phyloP scores from a whole-genome alignment of 1,284 basidiomycete species.

The Pterulicium gracile region DNA sequence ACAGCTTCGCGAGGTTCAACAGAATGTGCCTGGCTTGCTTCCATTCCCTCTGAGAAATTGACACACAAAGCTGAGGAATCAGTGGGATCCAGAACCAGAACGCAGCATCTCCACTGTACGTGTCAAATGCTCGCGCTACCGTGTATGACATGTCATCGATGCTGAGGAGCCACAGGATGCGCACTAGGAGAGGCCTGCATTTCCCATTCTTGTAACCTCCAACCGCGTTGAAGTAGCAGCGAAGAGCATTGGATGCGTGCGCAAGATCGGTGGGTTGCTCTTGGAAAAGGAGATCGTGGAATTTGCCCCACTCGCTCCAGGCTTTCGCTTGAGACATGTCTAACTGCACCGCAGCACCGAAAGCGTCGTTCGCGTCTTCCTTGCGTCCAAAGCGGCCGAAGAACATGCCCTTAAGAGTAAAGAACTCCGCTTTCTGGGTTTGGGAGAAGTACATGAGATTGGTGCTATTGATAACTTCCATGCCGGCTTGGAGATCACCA shows the following conservation, averaged over 20 bases:
- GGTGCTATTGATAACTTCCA: slow-evolving; percentile 99
- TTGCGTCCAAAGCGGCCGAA: slow-evolving; percentile 80
- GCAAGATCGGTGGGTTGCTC: slow-evolving; percentile 66
- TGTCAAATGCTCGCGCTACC: slow-evolving; percentile 88
- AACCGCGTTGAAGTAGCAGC: slow-evolving; percentile 96
- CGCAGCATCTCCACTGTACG: slow-evolving; percentile 93
- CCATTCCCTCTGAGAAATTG: slow-evolving; percentile 85
- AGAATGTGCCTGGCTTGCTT: slow-evolving; percentile 89
- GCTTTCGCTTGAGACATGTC: slow-evolving; percentile 94
- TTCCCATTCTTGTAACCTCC: slow-evolving; percentile 94
- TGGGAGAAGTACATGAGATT: slow-evolving; percentile 98
- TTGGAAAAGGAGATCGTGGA: slow-evolving; percentile 90
- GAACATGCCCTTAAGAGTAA: slow-evolving; percentile 99
- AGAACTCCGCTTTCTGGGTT: slow-evolving; percentile 96
- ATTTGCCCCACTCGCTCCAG: slow-evolving; percentile 98
- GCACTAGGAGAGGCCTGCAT: slow-evolving; percentile 83
- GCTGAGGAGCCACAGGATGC: slow-evolving; percentile 94
- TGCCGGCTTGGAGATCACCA: slow-evolving; percentile 85
- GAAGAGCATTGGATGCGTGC: slow-evolving; percentile 85
- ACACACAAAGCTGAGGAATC: slow-evolving; percentile 91
- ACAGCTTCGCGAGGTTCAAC: slow-evolving; percentile 84
- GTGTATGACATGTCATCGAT: slow-evolving; percentile 75
- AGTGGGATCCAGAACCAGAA: slow-evolving; percentile 99
- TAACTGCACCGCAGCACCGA: slow-evolving; percentile 92
- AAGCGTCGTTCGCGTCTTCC: slow-evolving; percentile 89